phyloP scores from a whole-genome alignment of 2,329 filamentous ascomycete genomes.

The Apiospora sp. region DNA sequence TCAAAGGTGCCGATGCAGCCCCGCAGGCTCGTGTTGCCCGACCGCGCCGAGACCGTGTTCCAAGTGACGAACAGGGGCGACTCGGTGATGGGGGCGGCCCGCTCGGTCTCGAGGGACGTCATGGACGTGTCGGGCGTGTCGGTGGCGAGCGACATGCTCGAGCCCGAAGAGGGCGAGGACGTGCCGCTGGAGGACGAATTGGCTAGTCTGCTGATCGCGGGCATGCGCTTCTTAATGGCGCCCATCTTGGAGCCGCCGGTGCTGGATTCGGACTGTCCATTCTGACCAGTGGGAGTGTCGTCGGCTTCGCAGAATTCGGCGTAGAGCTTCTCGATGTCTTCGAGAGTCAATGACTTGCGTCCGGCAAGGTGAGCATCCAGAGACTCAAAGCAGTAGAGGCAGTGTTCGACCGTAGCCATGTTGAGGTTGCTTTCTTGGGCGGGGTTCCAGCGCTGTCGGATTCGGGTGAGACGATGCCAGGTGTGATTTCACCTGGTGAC shows the following conservation, averaged over 20 bases:
- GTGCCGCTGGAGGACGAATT: slow-evolving; percentile 38
- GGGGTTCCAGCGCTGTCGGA: not conserved
- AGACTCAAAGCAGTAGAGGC: slow-evolving; percentile 91
- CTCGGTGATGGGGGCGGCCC: slow-evolving; percentile 47
- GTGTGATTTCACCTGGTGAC: not conserved
- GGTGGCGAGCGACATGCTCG: slow-evolving; percentile 46
- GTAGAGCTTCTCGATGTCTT: slow-evolving; percentile 74
- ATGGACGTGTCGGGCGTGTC: slow-evolving; percentile 55
- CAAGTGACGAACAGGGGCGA: slow-evolving; percentile 93
- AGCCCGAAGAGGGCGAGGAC: slow-evolving; percentile 40
- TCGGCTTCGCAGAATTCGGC: slow-evolving; percentile 47
- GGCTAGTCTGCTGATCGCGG: slow-evolving; percentile 38
- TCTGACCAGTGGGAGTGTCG: slow-evolving; percentile 35
- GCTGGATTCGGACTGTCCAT: not conserved
- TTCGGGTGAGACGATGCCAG: not conserved
- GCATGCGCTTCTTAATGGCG: slow-evolving; percentile 41
- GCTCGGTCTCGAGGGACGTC: slow-evolving; percentile 47
- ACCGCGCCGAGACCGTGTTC: slow-evolving; percentile 73
- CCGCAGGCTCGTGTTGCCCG: slow-evolving; percentile 73
- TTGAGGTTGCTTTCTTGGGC: not conserved
- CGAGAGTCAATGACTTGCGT: slow-evolving; percentile 71
- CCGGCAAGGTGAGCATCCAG: slow-evolving; percentile 78
- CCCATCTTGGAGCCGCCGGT: slow-evolving; percentile 35
- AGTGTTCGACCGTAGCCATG: slow-evolving; percentile 89
- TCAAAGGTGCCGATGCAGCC: slow-evolving; percentile 98